Evolutionary conservation across 2,329 filamentous ascomycete species (phyloP).

Genomic region (Botrytis deweyae): DNA sequence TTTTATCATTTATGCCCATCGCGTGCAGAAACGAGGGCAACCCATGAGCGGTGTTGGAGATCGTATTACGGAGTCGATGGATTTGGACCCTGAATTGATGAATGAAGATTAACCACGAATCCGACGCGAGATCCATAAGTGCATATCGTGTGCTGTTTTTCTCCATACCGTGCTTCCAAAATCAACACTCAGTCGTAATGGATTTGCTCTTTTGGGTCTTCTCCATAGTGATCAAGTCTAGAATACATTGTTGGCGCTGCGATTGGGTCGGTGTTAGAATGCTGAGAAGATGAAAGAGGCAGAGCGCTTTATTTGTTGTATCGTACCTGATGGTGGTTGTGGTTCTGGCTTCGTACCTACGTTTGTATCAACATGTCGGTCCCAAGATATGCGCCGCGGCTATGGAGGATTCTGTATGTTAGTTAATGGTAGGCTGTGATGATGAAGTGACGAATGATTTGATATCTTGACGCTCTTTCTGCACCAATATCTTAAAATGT

Average conservation of each 20-base stretch:
- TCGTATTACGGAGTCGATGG: conserved; percentile 4
- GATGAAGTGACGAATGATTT: background rate
- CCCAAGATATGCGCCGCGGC: conserved; percentile 4
- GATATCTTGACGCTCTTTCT: background rate
- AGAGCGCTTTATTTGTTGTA: background rate
- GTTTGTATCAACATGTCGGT: background rate
- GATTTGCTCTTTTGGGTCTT: background rate
- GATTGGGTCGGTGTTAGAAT: background rate
- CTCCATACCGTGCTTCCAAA: background rate
- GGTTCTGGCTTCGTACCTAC: background rate
- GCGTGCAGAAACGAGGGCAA: background rate
- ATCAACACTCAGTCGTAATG: background rate
- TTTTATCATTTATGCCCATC: background rate
- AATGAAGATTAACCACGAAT: conserved; percentile 17
- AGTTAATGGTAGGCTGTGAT: background rate
- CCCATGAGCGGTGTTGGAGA: background rate
- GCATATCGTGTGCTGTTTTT: conserved; percentile 3
- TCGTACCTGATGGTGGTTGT: background rate
- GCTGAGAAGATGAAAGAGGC: background rate
- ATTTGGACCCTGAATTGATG: conserved; percentile 13
- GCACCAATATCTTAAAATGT: background rate
- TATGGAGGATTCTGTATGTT: background rate
- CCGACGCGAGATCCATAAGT: conserved; percentile 5
- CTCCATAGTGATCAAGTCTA: background rate
- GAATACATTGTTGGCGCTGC: background rate